Evolutionary conservation across 2,329 filamentous ascomycete genomes (phyloP), one percentile per base, ranked within the genome.

Genomic region (Botryosphaeria agaves): DNA sequence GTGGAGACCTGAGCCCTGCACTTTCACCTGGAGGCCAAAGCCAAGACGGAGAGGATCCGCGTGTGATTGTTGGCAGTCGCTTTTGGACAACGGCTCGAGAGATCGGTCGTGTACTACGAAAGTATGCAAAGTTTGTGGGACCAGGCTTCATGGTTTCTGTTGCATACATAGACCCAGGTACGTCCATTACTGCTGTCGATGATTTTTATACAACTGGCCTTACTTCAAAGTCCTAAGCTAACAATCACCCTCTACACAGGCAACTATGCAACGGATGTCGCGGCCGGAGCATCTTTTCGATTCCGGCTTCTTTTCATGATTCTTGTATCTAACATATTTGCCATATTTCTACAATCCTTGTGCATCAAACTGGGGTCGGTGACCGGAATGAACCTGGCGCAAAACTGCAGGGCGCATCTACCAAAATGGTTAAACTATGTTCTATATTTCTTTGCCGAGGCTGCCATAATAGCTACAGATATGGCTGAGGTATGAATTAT

Each of bases 211-310:
- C n/a, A n/a, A n/a, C n/a, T n/a, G n/a, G n/a, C n/a, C n/a, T n/a
- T n/a, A n/a, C n/a, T n/a, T n/a, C n/a, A n/a, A n/a, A n/a, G n/a
- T n/a, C n/a, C n/a, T 5, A n/a, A 7, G 12, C 15, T 5, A n/a
- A n/a, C n/a, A n/a, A n/a, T n/a, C n/a, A n/a, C n/a, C n/a, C n/a
- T 12, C 32, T 49, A 20, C n/a, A 5, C 62, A 30, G 72, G 72
- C 35, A 80, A 81, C 48, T 81, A 80, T 45, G 63, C 75, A 1
- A 80, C 76, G 14, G 75, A 75, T 47, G 69, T 79, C 28, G 67
- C 72, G 5, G 75, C 75, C 27, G 76, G 76, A 31, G 70, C 76
- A 4, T 61, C 64, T 1, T 78, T 73, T 47, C 64, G 62, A 33
- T 81, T 72, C 55, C 62, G 58, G 24, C 60, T 80, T 19, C 62